phyloP scores from a whole-genome alignment of 2,329 filamentous ascomycete species.

The Ceratocystis colombiana region DNA sequence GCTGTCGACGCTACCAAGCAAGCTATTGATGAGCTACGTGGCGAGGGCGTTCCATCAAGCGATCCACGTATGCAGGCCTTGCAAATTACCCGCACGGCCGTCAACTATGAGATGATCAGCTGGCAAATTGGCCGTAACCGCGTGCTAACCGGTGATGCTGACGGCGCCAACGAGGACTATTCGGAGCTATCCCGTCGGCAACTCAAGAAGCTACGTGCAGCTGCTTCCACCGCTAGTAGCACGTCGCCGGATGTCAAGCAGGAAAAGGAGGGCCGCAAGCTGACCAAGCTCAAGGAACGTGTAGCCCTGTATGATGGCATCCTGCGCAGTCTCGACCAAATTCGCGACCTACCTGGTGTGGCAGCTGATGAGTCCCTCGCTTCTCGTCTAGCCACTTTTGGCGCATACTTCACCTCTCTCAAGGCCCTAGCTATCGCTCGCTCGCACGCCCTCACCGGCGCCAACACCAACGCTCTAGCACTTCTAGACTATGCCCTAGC shows the following conservation, averaged over 20 bases:
- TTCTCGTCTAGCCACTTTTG: constrained; percentile 65
- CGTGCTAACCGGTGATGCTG: constrained; percentile 70
- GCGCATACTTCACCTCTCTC: constrained; percentile 75
- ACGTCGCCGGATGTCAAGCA: constrained; percentile 31
- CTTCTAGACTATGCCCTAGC: constrained; percentile 62
- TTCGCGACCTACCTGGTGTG: constrained; percentile 82
- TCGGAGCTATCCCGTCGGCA: constrained; percentile 39
- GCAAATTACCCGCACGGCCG: constrained; percentile 82
- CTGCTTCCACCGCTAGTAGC: constrained; percentile 31
- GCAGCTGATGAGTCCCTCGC: constrained; percentile 71
- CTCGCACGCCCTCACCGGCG: constrained; percentile 65
- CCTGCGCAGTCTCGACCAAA: constrained; percentile 78
- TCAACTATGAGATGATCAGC: constrained; percentile 87
- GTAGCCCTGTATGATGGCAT: constrained; percentile 85
- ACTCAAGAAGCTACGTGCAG: constrained; percentile 39
- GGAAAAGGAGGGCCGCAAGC: constrained; percentile 61
- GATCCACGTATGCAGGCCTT: constrained; percentile 84
- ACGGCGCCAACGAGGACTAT: constrained; percentile 56
- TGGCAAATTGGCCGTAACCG: constrained; percentile 92
- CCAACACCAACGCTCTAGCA: constrained; percentile 70
- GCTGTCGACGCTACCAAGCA: constrained; percentile 87
- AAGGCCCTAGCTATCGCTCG: constrained; percentile 80
- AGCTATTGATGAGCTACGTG: constrained; percentile 79
- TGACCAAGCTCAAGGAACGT: constrained; percentile 73
- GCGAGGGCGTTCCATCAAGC: constrained; percentile 72